These are phyloP conservation scores for Coriolopsis trogii DNA, from an alignment of 1,284 basidiomycete species.

Conservation along the genomic window DNA sequence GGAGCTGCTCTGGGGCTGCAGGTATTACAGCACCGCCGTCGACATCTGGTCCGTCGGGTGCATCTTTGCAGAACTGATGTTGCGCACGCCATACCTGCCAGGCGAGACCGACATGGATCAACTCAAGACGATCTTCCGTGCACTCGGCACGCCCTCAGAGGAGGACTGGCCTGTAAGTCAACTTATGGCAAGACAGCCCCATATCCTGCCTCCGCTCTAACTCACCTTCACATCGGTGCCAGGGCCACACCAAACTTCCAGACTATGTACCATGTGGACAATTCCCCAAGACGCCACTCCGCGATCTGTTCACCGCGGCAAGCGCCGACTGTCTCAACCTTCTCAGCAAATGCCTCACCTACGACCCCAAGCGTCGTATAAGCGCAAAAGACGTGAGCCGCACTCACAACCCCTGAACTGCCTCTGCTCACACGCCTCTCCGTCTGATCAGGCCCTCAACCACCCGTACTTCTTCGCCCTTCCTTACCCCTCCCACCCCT, in stretches of 20 bases:
- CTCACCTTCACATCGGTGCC: conserved; percentile 3
- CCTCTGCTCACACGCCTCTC: background rate
- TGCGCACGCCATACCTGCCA: conserved; percentile 91
- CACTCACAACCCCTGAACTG: conserved; percentile 1
- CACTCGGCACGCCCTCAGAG: conserved; percentile 94
- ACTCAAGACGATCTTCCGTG: conserved; percentile 91
- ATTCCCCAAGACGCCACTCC: conserved; percentile 81
- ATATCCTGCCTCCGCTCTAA: too few relatives aligned
- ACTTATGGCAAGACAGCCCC: too few relatives aligned
- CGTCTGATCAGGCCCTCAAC: conserved; percentile 57
- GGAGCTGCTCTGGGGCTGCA: conserved; percentile 86
- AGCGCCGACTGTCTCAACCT: conserved; percentile 88
- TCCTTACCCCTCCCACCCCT: conserved; percentile 82
- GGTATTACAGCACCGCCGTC: conserved; percentile 87
- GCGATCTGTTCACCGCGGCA: conserved; percentile 90
- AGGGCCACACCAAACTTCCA: conserved; percentile 91
- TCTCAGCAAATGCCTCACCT: conserved; percentile 77
- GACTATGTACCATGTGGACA: conserved; percentile 86
- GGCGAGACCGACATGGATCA: conserved; percentile 97
- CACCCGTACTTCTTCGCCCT: conserved; percentile 81
- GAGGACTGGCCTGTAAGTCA: conserved; percentile 90
- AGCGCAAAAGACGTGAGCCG: conserved; percentile 73
- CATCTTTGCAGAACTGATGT: conserved; percentile 95
- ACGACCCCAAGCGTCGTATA: conserved; percentile 86
- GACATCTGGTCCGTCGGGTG: conserved; percentile 97